Base-by-base conservation (phyloP, 2,329 filamentous ascomycete genomes). In the Verruconis gallopava region DNA sequence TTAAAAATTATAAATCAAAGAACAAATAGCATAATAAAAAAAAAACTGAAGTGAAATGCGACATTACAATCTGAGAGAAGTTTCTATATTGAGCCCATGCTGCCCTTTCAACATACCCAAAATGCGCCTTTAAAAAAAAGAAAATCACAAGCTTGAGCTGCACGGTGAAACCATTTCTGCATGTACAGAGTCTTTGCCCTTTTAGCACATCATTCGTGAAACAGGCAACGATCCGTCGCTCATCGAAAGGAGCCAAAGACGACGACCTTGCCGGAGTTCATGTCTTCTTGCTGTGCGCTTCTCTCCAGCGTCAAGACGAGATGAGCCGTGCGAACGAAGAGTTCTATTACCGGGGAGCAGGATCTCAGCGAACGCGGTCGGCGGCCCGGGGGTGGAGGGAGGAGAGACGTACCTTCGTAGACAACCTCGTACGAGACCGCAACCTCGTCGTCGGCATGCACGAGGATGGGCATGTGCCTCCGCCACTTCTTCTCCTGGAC, bases 381-480 rank as follows among this genome's bases (percentile, higher is more conserved):
- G 57, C 50, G 46, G 57, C 51, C 12, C 53, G 56, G 4, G 56
- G 59, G 21, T 53, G 50, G 20, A 57, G 51, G 14, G 58, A 47
- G 4, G 58, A 50, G 41, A 58, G 15, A 54, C 68, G 45, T 63
- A 85, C 82, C 78, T 71, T 83, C 68, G 52, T 84, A 82, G 43
- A 81, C 73, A 20, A 91, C 64, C 34, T 71, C 71, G 54, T 85
- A 91, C 42, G 69, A 75, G 6, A 83, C 74, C 3, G 78, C 68
- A n/a, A 72, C 59, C 36, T 85, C 77, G 42, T 84, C 76, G 39
- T 78, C 72, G 6, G 61, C 62, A 2, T 66, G 62, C 13, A 75
- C 59, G 11, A 83, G 61, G 12, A 81, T 56, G 1, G 77, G 73
- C 44, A 64, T 61, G 25, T 66, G 52, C 40, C 58, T 52, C 52